Evolutionary conservation across 164 flowering plant genomes (phyloP).

Genomic region (Buxus sempervirens): DNA sequence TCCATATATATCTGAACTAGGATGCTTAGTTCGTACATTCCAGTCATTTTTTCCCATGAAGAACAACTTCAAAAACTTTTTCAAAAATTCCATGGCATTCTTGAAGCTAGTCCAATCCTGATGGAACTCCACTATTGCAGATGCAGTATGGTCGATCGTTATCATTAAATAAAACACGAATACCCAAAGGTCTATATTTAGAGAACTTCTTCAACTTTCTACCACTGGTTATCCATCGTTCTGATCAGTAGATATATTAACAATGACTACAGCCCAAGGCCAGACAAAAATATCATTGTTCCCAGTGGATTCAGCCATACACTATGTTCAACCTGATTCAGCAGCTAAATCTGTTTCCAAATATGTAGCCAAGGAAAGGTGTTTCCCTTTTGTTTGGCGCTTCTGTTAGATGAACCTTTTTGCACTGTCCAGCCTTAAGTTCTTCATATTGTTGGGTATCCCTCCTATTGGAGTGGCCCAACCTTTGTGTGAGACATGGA

Average conservation of each 20-base stretch:
- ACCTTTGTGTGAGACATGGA: no score
- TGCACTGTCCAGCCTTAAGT: conserved; percentile 38
- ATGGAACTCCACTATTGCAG: conserved; percentile 39
- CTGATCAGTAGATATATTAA: conserved; percentile 30
- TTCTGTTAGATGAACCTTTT: conserved; percentile 65
- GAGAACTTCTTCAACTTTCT: conserved; percentile 32
- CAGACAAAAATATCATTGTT: conserved; percentile 48
- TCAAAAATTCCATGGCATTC: conserved; percentile 81
- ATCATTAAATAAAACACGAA: conserved; percentile 34
- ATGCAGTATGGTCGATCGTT: conserved; percentile 25
- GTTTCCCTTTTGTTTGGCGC: conserved; percentile 71
- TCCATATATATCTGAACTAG: conserved; percentile 41
- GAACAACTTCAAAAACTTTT: conserved; percentile 31
- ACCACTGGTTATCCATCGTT: conserved; percentile 12
- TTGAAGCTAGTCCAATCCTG: conserved; percentile 68
- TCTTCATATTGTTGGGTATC: no score
- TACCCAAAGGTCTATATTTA: conserved; percentile 42
- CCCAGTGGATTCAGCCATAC: conserved; percentile 20
- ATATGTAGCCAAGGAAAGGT: conserved; percentile 68
- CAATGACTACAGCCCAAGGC: conserved; percentile 75
- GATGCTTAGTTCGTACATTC: conserved; percentile 21
- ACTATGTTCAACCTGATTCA: conserved; percentile 24
- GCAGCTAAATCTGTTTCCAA: conserved; percentile 47
- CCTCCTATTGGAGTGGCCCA: no score
- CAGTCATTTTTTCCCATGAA: conserved; percentile 41